phyloP scores from a whole-genome alignment of 208 protist species.

The Leishmania mexicana region DNA sequence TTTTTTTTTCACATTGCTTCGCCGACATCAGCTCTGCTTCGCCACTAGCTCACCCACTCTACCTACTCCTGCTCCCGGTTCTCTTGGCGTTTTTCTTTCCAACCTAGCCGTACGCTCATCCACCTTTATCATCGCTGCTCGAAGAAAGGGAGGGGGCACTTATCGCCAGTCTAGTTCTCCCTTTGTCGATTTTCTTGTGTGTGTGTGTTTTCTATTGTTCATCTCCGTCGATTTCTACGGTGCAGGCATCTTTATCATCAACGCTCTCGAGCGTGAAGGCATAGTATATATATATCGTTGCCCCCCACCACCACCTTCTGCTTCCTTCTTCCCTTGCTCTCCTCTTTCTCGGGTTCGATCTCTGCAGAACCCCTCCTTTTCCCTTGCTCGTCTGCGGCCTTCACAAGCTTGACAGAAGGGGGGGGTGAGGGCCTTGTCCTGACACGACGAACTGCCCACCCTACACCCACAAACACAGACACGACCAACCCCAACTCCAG shows the following conservation, averaged over 20 bases:
- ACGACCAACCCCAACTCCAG: background rate
- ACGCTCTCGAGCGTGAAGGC: background rate
- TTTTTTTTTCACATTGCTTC: background rate
- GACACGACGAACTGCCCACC: background rate
- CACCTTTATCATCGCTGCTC: background rate
- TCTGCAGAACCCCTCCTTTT: background rate
- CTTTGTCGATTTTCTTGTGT: background rate
- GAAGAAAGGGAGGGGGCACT: background rate
- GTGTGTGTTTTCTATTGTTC: background rate
- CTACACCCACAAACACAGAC: background rate
- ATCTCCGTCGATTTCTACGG: background rate
- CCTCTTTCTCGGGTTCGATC: background rate
- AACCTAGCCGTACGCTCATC: background rate
- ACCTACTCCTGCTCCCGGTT: background rate
- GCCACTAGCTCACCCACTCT: no score
- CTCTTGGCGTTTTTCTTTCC: background rate
- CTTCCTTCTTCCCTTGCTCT: background rate
- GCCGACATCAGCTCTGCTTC: background rate
- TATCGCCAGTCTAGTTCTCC: background rate
- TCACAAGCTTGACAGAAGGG: background rate
- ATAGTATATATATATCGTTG: background rate
- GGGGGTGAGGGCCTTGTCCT: background rate
- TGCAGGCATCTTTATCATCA: background rate
- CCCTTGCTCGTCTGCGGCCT: background rate
- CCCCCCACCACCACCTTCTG: background rate